These are phyloP conservation scores for Lignosus rhinocerotis DNA, from an alignment of 1,284 basidiomycete species.

Conservation along the genomic window DNA sequence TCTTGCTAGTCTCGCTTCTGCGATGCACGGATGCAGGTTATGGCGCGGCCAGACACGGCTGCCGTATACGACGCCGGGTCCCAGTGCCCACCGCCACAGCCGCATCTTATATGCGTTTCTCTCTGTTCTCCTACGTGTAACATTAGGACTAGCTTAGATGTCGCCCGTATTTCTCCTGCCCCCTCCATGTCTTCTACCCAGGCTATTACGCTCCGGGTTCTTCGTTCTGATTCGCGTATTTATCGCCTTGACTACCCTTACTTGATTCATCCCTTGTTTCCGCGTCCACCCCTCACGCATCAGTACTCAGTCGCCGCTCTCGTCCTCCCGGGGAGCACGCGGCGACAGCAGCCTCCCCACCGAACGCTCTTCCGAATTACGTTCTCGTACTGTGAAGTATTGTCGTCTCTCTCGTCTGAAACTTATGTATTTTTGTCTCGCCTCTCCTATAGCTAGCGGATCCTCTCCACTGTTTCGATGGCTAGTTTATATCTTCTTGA, in stretches of 20 bases:
- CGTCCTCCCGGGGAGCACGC: background rate
- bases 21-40: conserved; percentile 8
- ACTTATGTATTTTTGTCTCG: conserved; percentile 18
- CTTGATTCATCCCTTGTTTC: conserved; percentile 9
- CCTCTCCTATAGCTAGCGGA: conserved; percentile 1
- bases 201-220: background rate
- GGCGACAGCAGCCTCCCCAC: background rate
- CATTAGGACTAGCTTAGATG: conserved; percentile 17
- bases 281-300: background rate
- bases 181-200: background rate
- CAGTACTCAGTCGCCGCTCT: background rate
- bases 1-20: conserved; percentile 4
- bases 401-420: conserved; percentile 4
- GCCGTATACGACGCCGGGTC: background rate
- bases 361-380: background rate
- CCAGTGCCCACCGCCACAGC: conserved; percentile 10
- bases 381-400: conserved; percentile 18
- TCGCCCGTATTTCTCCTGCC: background rate
- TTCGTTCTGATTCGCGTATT: conserved; percentile 19
- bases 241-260: conserved; percentile 22
- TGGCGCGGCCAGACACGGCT: conserved; percentile 10
- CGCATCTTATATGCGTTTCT: conserved; percentile 14
- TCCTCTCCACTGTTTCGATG: conserved; percentile 19
- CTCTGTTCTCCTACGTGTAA: conserved; percentile 9
- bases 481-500: conserved; percentile 1